Evolutionary conservation across 331 rosid species (phyloP).

Genomic region (Dryas integrifolia): DNA sequence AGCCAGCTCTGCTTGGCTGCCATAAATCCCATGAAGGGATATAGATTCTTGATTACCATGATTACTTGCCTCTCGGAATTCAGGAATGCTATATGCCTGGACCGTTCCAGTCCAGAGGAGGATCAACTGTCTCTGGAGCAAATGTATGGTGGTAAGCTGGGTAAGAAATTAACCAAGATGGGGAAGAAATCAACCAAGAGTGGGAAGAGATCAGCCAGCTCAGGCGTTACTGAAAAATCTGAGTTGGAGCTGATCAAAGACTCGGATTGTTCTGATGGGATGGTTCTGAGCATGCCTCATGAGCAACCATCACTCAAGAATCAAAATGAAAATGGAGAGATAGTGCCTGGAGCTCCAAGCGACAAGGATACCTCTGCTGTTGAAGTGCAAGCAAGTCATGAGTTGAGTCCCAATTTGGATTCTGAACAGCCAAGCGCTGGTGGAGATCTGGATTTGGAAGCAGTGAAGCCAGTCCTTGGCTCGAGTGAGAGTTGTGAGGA

Average conservation of each 20-base stretch:
- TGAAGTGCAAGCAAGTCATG: conserved; percentile 22
- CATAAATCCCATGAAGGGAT: conserved; percentile 37
- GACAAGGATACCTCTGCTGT: conserved; percentile 18
- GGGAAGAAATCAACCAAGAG: conserved; percentile 22
- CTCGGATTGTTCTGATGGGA: conserved; percentile 67
- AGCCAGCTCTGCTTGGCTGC: conserved; percentile 51
- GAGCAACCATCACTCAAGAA: conserved; percentile 33
- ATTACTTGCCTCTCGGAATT: conserved; percentile 43
- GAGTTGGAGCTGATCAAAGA: conserved; percentile 39
- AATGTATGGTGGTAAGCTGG: conserved; percentile 31
- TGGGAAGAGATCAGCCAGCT: conserved; percentile 18
- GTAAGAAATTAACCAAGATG: conserved; percentile 30
- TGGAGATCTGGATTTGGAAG: conserved; percentile 31
- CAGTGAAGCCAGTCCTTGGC: conserved; percentile 19
- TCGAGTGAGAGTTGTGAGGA: conserved; percentile 33
- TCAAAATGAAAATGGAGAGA: conserved; percentile 32
- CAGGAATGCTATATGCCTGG: conserved; percentile 36
- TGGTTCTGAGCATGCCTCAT: conserved; percentile 37
- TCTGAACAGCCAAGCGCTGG: conserved; percentile 15
- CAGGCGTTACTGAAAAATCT: conserved; percentile 23
- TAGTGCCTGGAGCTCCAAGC: conserved; percentile 21
- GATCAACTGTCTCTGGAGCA: conserved; percentile 33
- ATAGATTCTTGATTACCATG: conserved; percentile 23
- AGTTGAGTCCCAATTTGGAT: conserved; percentile 7
- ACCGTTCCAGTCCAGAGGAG: conserved; percentile 27